These are phyloP conservation scores for Seminavis robusta DNA, from an alignment of 108 stramenopile genomes.

Conservation along the genomic window DNA sequence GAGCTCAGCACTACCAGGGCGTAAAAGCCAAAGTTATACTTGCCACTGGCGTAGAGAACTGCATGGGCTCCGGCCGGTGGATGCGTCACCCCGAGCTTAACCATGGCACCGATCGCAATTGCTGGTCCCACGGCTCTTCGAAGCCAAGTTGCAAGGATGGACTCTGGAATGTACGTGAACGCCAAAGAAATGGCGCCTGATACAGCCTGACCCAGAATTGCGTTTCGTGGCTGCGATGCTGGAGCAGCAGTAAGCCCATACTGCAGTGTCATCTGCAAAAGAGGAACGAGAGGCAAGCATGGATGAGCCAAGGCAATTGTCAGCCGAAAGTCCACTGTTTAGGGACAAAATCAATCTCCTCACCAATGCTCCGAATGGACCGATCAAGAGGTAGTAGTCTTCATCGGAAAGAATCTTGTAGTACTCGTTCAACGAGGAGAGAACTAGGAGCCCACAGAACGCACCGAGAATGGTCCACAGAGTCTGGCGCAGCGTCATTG, in stretches of 20 bases:
- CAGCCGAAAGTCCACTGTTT: no score
- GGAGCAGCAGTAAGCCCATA: constrained; percentile 60
- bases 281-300: no score
- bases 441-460: constrained; percentile 19
- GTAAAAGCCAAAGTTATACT: constrained; percentile 12
- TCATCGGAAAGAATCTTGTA: constrained; percentile 11
- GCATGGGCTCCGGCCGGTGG: constrained; percentile 47
- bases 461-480: constrained; percentile 32
- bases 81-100: constrained; percentile 43
- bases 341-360: no score
- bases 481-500: constrained; percentile 19
- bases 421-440: constrained; percentile 13
- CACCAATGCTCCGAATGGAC: no score
- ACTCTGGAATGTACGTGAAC: constrained; percentile 22
- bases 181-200: constrained; percentile 12
- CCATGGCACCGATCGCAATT: constrained; percentile 39
- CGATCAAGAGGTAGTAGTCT: constrained; percentile 7
- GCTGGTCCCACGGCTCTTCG: constrained; percentile 23
- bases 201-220: constrained; percentile 36
- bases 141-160: constrained; percentile 19
- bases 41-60: constrained; percentile 23
- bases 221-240: constrained; percentile 51
- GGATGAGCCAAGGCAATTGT: no score
- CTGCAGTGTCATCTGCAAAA: constrained; percentile 54
- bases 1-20: constrained; percentile 27